Evolutionary conservation across 768 basidiomycete genomes (phyloP).

Genomic region (Filobasidium floriforme): DNA sequence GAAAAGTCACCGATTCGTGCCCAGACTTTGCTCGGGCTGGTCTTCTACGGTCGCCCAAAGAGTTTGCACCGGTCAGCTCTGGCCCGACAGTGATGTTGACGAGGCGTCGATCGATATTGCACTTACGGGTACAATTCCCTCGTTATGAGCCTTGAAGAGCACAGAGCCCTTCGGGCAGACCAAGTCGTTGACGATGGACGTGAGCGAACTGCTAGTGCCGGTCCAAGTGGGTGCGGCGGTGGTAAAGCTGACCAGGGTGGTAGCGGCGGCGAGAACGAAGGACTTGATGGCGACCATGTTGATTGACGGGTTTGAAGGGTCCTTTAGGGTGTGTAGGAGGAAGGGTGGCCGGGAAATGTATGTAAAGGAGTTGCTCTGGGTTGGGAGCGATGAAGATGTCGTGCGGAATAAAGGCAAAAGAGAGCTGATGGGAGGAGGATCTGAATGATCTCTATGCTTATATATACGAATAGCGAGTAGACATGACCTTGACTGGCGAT

Average conservation of each 20-base stretch:
- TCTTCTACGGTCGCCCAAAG: conserved; percentile 6
- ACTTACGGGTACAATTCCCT: conserved; percentile 16
- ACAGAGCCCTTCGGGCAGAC: conserved; percentile 4
- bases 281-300: conserved; percentile 15
- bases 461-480: too few species aligned
- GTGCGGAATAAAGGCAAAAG: too few species aligned
- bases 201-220: neutral
- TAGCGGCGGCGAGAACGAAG: conserved; percentile 6
- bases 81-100: neutral
- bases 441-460: too few species aligned
- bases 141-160: conserved; percentile 7
- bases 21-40: conserved; percentile 23
- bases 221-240: conserved; percentile 1
- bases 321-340: too few species aligned
- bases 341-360: too few species aligned
- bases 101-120: neutral
- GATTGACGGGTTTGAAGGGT: neutral
- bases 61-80: neutral
- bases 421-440: too few species aligned
- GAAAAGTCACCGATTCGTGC: conserved; percentile 27
- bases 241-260: neutral
- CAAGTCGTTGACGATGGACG: neutral
- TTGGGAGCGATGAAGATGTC: too few species aligned
- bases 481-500: too few species aligned
- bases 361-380: too few species aligned